Conservation (phyloP, 495 filamentous ascomycete species). For the Penicillium turbatum region DNA sequence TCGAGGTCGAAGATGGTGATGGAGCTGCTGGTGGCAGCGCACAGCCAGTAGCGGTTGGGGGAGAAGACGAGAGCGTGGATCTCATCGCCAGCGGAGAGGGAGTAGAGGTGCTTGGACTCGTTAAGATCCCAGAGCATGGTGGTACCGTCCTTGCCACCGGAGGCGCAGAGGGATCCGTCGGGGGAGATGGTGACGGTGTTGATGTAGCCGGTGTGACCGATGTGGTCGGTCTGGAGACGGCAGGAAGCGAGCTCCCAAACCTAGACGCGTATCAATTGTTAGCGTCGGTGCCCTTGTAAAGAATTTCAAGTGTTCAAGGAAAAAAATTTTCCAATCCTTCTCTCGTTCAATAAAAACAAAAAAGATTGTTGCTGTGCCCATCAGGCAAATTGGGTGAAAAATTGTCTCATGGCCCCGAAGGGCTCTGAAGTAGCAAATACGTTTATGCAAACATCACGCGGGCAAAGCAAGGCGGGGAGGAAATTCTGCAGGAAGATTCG, state of each 20-base stretch:
- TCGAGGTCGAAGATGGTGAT: constrained; percentile 99
- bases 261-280: constrained; percentile 45
- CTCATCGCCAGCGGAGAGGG: constrained; percentile 97
- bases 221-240: constrained; percentile 99
- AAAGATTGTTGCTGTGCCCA: constrained; percentile 36
- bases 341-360: constrained; percentile 14
- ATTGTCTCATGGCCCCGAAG: constrained; percentile 91
- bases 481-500: constrained; percentile 6
- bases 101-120: constrained; percentile 99
- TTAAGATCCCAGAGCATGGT: constrained; percentile 99
- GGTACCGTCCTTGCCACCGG: constrained; percentile 98
- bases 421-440: constrained; percentile 99
- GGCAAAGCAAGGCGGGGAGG: constrained; percentile 16
- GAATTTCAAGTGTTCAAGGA: constrained; percentile 8
- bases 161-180: constrained; percentile 98
- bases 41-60: constrained; percentile 99
- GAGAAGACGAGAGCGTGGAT: constrained; percentile 99
- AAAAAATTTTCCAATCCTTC: constrained; percentile 15
- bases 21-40: constrained; percentile 89
- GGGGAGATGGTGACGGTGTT: constrained; percentile 99
- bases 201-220: constrained; percentile 99
- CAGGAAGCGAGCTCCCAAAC: constrained; percentile 99
- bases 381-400: constrained; percentile 82
- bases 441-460: constrained; percentile 92
- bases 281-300: constrained; percentile 17